Conservation (phyloP, 306 rosid genomes). For the Delonix regia region DNA sequence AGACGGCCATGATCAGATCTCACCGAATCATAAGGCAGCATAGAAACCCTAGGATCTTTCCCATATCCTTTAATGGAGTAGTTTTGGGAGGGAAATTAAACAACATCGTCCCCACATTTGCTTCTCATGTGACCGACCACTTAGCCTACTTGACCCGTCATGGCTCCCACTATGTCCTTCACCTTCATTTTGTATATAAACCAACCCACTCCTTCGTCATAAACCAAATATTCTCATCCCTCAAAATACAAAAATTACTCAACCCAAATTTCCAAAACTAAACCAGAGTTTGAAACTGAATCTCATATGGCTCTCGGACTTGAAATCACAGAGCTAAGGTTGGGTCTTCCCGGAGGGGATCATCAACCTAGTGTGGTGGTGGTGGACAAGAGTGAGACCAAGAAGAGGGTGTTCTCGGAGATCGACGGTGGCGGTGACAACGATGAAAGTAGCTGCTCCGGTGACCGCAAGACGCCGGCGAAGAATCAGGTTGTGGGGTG, state of each 20-base stretch:
- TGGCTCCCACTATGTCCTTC: slow-evolving; percentile 48
- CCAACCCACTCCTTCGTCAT: background rate
- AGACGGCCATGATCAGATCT: slow-evolving; percentile 50
- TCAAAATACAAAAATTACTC: background rate
- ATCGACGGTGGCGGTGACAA: slow-evolving; percentile 33
- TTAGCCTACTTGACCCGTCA: slow-evolving; percentile 62
- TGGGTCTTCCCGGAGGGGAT: slow-evolving; percentile 59
- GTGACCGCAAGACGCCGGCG: slow-evolving; percentile 26
- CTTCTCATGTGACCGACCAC: slow-evolving; percentile 83
- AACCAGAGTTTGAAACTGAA: background rate
- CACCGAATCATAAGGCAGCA: slow-evolving; percentile 42
- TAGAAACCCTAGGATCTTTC: slow-evolving; percentile 56
- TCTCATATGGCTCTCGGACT: slow-evolving; percentile 59
- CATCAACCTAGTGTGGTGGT: background rate
- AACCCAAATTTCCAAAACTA: background rate
- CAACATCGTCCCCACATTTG: slow-evolving; percentile 63
- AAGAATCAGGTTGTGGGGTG: slow-evolving; percentile 73
- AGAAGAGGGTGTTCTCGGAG: slow-evolving; percentile 68
- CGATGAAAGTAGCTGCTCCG: slow-evolving; percentile 13
- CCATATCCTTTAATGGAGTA: slow-evolving; percentile 46
- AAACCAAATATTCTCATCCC: slow-evolving; percentile 7
- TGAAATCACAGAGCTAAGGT: slow-evolving; percentile 81
- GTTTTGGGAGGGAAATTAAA: slow-evolving; percentile 37
- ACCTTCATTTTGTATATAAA: slow-evolving; percentile 30
- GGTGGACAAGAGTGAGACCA: slow-evolving; percentile 41